Evolutionary conservation across 2,329 filamentous ascomycete species (phyloP).

Genomic region (Fusarium siculi): DNA sequence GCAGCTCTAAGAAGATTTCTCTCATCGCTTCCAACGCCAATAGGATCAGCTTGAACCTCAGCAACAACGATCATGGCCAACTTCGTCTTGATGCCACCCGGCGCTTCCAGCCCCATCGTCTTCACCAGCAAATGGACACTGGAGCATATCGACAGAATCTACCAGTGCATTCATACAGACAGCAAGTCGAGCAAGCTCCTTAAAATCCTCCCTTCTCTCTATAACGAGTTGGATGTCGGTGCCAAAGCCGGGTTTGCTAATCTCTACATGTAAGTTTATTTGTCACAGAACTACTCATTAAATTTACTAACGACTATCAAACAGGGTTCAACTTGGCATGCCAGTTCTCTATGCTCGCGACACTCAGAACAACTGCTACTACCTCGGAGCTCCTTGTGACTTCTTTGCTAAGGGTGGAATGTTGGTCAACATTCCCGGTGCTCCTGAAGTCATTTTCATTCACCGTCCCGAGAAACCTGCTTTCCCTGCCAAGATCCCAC

Average conservation of each 20-base stretch:
- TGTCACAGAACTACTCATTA: background rate
- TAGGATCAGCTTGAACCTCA: background rate
- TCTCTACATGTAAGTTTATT: slow-evolving; percentile 40
- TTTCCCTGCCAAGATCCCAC: slow-evolving; percentile 44
- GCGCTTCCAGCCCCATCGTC: background rate
- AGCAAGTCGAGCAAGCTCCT: slow-evolving; percentile 25
- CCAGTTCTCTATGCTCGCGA: slow-evolving; percentile 43
- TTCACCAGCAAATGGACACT: background rate
- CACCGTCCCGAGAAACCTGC: background rate
- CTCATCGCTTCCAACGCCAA: background rate
- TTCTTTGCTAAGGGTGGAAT: slow-evolving; percentile 37
- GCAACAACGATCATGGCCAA: slow-evolving; percentile 3
- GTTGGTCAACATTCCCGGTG: slow-evolving; percentile 25
- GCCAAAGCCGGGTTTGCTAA: slow-evolving; percentile 37
- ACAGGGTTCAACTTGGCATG: slow-evolving; percentile 32
- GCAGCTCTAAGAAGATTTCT: background rate
- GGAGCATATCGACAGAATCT: slow-evolving; percentile 27
- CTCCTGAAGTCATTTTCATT: slow-evolving; percentile 34
- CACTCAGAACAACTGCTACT: slow-evolving; percentile 40
- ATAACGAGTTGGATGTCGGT: slow-evolving; percentile 29
- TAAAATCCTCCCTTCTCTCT: slow-evolving; percentile 27
- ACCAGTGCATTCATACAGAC: slow-evolving; percentile 17
- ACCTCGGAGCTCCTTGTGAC: slow-evolving; percentile 42
- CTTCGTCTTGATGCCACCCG: background rate
- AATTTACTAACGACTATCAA: background rate